Base-by-base conservation (phyloP, 139 green algal genomes). In the Coccomyxa sp. region DNA sequence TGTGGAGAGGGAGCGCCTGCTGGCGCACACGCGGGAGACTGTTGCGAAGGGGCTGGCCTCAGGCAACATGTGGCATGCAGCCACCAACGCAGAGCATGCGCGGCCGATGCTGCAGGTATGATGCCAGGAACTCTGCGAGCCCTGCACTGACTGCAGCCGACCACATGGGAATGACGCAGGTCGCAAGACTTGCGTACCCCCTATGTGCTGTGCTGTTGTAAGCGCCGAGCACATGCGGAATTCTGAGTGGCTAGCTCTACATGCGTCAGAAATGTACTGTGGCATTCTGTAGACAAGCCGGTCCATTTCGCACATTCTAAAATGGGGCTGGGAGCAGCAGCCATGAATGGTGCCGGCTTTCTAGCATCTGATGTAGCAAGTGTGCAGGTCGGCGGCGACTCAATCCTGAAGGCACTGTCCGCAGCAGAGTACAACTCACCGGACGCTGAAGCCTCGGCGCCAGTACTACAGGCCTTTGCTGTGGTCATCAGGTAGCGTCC, bases 51-150 rank as follows among this genome's bases (percentile, higher is more conserved):
- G 82, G 37, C 77, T 76, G 14, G 64, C 78, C 40, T 78, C 80
- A 7, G 84, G 82, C 73, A 85, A 89, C 72, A n/a, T 90, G 1
- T 97, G 94, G 94, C 87, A 91, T 77, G 86, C 77, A 0, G 91
- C 91, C 38, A 89, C 78, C 24, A 90, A 97, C 78, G 88, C 90
- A 0, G 91, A 96, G 81, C 91, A 96, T 70, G 85, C 86, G 1
- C 84, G 92, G 31, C 91, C 93, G 40, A 97, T 97, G 91, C 86
- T 97, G 44, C 89, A 94, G 88, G 87, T 85, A 34, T 31, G 1
- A 22, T 35, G 39, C n/a, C 4, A 36, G 35, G 58, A 55, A 81
- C 29, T 6, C 6, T 78, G 44, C 1, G 12, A 24, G 22, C 40
- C 44, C 39, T n/a, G 8, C 39, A 50, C 27, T 5, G 29, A 44